Conservation (phyloP, 192 early-diverging fungal genomes). For the Dimargaris xerosporica region DNA sequence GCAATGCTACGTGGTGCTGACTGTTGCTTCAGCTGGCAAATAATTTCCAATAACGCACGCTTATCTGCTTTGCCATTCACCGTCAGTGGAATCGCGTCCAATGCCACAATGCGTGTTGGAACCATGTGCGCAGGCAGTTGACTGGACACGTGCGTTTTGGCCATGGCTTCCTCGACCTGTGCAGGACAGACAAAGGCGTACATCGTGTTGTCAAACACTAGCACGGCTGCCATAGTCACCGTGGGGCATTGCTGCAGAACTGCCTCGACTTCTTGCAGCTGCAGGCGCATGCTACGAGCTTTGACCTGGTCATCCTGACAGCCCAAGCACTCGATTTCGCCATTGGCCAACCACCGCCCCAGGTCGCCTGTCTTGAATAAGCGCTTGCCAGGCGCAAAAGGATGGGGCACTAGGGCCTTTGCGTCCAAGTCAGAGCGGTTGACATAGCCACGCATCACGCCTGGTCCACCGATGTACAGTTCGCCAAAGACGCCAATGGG, state of each 20-base stretch:
- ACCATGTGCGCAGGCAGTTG: background rate
- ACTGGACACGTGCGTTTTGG: background rate
- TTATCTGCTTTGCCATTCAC: background rate
- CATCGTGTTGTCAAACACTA: background rate
- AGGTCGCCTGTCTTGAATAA: background rate
- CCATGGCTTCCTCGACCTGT: background rate
- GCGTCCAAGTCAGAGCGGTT: background rate
- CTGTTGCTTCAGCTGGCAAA: background rate
- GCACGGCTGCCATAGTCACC: background rate
- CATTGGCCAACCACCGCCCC: background rate
- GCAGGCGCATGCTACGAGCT: background rate
- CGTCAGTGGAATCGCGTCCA: background rate
- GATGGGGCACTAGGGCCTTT: background rate
- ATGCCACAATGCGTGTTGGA: background rate
- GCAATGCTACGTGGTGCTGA: background rate
- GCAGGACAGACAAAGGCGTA: background rate
- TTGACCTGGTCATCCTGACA: conserved; percentile 3
- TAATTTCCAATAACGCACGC: background rate
- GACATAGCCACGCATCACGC: background rate
- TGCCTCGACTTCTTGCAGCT: conserved; percentile 3
- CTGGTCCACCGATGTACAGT: conserved; percentile 15
- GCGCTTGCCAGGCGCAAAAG: background rate
- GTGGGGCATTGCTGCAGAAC: background rate
- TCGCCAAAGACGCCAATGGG: conserved; percentile 21
- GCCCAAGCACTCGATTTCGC: background rate